phyloP scores from a whole-genome alignment of 805 yeast species.

The Saturnispora sanitii region DNA sequence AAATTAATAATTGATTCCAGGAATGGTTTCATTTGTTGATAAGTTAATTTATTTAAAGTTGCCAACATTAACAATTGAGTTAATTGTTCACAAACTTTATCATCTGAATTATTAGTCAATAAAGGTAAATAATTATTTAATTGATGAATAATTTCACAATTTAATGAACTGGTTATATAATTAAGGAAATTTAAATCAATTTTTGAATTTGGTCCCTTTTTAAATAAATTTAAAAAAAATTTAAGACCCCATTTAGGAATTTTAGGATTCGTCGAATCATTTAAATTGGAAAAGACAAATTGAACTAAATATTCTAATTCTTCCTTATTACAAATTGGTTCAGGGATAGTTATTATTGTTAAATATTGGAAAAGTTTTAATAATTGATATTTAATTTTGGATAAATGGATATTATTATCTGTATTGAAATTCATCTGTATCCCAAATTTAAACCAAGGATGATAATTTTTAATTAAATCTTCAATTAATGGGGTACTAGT shows the following conservation, averaged over 20 bases:
- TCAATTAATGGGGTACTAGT: slow-evolving; percentile 47
- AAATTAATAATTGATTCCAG: slow-evolving; percentile 55
- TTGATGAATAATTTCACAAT: background rate
- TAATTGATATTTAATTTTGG: slow-evolving; percentile 1
- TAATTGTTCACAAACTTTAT: slow-evolving; percentile 2
- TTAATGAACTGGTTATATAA: background rate
- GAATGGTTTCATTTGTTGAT: slow-evolving; percentile 45
- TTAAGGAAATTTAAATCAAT: background rate
- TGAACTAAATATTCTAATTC: background rate
- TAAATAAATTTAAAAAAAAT: slow-evolving; percentile 4
- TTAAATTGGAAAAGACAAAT: background rate
- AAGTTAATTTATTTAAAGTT: slow-evolving; percentile 3
- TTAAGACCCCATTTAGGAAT: slow-evolving; percentile 7
- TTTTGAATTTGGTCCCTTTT: slow-evolving; percentile 4
- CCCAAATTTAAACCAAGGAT: slow-evolving; percentile 3
- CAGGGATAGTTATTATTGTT: slow-evolving; percentile 5
- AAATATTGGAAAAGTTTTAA: slow-evolving; percentile 4
- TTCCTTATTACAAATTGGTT: background rate
- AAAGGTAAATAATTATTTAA: background rate
- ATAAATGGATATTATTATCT: background rate
- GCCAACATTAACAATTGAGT: slow-evolving; percentile 6
- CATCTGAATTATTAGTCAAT: background rate
- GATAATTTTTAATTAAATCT: slow-evolving; percentile 6
- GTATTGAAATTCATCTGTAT: slow-evolving; percentile 2
- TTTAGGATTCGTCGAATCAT: background rate